Evolutionary conservation across 1,284 basidiomycete genomes (phyloP).

Genomic region (Tilletia walkeri): DNA sequence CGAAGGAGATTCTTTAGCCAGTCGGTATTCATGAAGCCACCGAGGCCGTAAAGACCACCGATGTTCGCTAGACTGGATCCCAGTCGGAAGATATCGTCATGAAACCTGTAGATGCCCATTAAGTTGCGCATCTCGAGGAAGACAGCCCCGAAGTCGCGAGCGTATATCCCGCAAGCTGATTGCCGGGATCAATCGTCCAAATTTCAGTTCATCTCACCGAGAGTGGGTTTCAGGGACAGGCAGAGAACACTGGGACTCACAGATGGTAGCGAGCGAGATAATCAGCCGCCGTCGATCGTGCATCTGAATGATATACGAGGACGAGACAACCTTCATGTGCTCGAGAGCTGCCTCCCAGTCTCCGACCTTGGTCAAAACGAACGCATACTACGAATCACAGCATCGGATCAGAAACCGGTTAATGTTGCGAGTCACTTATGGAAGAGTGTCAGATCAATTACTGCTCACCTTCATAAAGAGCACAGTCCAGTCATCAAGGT

Average conservation of each 20-base stretch:
- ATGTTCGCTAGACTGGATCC: slow-evolving; percentile 38
- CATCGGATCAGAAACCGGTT: not conserved
- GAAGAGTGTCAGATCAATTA: not conserved
- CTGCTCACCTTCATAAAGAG: slow-evolving; percentile 75
- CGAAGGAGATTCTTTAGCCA: slow-evolving; percentile 44
- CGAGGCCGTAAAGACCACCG: slow-evolving; percentile 40
- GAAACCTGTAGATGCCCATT: slow-evolving; percentile 43
- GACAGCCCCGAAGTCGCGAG: slow-evolving; percentile 32
- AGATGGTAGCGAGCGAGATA: slow-evolving; percentile 40
- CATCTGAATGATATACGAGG: slow-evolving; percentile 48
- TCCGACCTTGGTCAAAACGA: slow-evolving; percentile 67
- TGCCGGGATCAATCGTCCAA: slow-evolving; percentile 16
- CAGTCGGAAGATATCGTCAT: slow-evolving; percentile 44
- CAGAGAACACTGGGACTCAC: slow-evolving; percentile 20
- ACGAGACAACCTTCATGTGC: slow-evolving; percentile 71
- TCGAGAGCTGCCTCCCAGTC: slow-evolving; percentile 67
- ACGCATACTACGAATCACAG: slow-evolving; percentile 70
- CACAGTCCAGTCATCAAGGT: slow-evolving; percentile 79
- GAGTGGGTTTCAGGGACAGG: not conserved
- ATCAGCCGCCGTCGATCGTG: slow-evolving; percentile 38
- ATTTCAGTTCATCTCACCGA: too few relatives aligned
- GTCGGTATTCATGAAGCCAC: slow-evolving; percentile 33
- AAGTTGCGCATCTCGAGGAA: slow-evolving; percentile 39
- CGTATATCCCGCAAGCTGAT: slow-evolving; percentile 45
- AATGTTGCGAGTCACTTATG: too few relatives aligned